A percentile compares a stretch with the other conserved stretches of the same genome.
Evolutionary conservation across 2,329 filamentous ascomycete genomes (phyloP).

Genomic region (Fusarium caatingaense): DNA sequence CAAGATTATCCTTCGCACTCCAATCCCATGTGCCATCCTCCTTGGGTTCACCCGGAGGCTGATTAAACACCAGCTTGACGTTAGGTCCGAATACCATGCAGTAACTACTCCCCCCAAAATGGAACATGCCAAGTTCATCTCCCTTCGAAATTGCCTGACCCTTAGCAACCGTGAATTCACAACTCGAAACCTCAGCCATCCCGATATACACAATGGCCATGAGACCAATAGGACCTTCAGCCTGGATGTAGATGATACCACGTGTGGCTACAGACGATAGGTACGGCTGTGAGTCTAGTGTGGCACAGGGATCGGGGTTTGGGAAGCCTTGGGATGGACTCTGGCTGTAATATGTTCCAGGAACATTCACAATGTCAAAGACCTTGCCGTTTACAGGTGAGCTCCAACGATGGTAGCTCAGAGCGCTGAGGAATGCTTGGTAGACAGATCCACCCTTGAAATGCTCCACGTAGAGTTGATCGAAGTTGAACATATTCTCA

Average conservation of each 20-base stretch:
- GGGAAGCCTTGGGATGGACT: not conserved
- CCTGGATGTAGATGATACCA: constrained; percentile 7
- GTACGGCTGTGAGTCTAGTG: constrained; percentile 1
- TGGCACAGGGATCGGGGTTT: constrained; percentile 1
- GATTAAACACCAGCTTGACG: not conserved
- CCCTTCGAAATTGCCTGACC: not conserved
- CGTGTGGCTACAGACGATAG: constrained; percentile 14
- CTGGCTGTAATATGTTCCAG: constrained; percentile 11
- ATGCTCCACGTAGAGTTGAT: constrained; percentile 55
- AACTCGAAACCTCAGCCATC: constrained; percentile 3
- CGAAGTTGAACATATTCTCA: constrained; percentile 66
- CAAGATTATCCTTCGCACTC: not conserved
- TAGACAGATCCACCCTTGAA: constrained; percentile 73
- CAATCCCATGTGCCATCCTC: not conserved
- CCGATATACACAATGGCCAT: constrained; percentile 15
- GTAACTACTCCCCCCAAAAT: constrained; percentile 8
- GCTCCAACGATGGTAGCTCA: constrained; percentile 77
- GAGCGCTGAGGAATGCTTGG: constrained; percentile 72
- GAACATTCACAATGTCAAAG: constrained; percentile 1
- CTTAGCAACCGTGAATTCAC: not conserved
- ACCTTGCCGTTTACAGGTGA: constrained; percentile 69
- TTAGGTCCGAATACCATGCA: not conserved
- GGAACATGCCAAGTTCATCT: constrained; percentile 18
- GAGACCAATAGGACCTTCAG: not conserved
- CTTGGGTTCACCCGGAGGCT: fast-evolving